Evolutionary conservation across 441 rosid genomes (phyloP), one percentile per base, ranked within the genome.

Genomic region (Populus hybrid): DNA sequence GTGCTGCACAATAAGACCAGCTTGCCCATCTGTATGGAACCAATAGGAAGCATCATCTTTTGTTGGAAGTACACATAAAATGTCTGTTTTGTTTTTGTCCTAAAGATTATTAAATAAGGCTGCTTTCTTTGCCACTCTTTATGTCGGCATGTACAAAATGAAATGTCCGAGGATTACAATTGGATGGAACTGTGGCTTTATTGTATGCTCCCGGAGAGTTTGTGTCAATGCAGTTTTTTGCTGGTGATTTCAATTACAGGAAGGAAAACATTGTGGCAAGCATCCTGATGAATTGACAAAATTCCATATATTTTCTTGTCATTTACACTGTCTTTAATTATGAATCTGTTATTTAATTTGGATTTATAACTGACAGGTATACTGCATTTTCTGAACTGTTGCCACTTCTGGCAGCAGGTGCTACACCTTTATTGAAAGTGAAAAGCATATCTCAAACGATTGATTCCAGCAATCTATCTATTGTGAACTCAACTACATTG

Each of bases 381-480:
- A 95, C 98, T 36, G 97, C 98, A 36, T 92, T 86, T 84, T 95
- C 99, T 6, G 98, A 95, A 93, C 80, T 95, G 82, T 81, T 95
- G 87, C 98, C 99, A 6, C 92, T 95, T 50, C 85, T 95, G 72
- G 98, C 98, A 21, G 87, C 78, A 7, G 92, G 95, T 46, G 67
- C 91, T 20, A 85, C 86, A 68, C 97, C 99, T 8, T 84, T 95
- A 30, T 68, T 95, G 81, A 95, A 94, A 84, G 88, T 94, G 70
- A 86, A 92, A 79, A 89, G 80, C 71, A 95, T 95, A 75, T 79
- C 77, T 67, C 99, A 93, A 83, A 73, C 84, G 21, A 89, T 95
- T 46, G 89, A 93, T 78, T 69, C 90, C 23, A 78, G 83, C 81
- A 89, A 67, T 77, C 88, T 86, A 72, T 69, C 86, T 54, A 86